A percentile compares a stretch with the other conserved stretches of the same genome.
phyloP scores from a whole-genome alignment of 2,329 filamentous ascomycete genomes.

The Phyllosticta citriasiana region DNA sequence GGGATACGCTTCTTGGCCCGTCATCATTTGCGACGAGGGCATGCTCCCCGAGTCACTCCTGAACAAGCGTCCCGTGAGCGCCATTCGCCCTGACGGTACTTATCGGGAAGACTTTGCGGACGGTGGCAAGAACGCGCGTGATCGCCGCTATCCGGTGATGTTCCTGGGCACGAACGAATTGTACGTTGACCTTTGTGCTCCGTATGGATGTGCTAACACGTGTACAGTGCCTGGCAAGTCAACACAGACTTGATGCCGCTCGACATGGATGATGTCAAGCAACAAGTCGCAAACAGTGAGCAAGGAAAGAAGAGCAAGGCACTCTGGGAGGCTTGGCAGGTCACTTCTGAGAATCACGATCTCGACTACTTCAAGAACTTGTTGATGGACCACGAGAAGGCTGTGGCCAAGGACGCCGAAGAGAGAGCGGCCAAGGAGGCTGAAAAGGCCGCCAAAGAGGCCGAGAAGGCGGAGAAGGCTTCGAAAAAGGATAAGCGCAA shows the following conservation, averaged over 20 bases:
- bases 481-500: slow-evolving; percentile 38
- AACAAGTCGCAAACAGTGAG: slow-evolving; percentile 58
- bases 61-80: slow-evolving; percentile 71
- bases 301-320: slow-evolving; percentile 69
- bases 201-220: neutral
- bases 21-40: slow-evolving; percentile 84
- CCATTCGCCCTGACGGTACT: slow-evolving; percentile 69
- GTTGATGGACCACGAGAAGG: slow-evolving; percentile 49
- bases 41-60: slow-evolving; percentile 79
- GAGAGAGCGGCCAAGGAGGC: slow-evolving; percentile 57
- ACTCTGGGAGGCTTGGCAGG: slow-evolving; percentile 65
- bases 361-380: slow-evolving; percentile 77
- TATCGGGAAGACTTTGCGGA: slow-evolving; percentile 82
- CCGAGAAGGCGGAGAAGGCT: slow-evolving; percentile 26
- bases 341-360: slow-evolving; percentile 69
- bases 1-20: slow-evolving; percentile 89
- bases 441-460: slow-evolving; percentile 46
- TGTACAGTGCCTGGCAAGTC: slow-evolving; percentile 71
- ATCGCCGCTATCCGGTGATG: slow-evolving; percentile 90
- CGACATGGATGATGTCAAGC: slow-evolving; percentile 60
- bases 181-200: slow-evolving; percentile 51
- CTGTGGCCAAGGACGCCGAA: slow-evolving; percentile 46
- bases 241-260: slow-evolving; percentile 76
- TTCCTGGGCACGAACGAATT: slow-evolving; percentile 94
- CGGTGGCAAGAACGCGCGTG: slow-evolving; percentile 73